Base-by-base conservation (phyloP, 257 asterid genomes). In the Ilex aquifolium region DNA sequence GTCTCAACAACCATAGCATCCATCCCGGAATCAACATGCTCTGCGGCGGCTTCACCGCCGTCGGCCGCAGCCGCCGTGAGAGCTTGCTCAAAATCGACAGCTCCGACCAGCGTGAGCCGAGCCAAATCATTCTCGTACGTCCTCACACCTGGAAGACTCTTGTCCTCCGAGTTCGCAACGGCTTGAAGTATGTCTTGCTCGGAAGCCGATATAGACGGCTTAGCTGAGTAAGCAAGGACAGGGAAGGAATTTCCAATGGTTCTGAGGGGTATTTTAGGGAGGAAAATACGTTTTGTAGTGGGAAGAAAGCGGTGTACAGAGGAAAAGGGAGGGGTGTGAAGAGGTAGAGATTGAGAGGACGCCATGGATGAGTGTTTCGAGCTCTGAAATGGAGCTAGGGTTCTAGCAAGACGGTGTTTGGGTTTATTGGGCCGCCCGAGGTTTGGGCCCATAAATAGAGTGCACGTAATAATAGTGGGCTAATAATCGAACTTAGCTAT, bases 61-160 rank as follows among this genome's bases (percentile, higher is more conserved):
- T 86, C 96, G 3, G 93, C 98, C 1, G 95, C 95, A 4, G 96
- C 98, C 60, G 98, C 98, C 4, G 92, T 82, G 44, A 91, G 74
- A 15, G 98, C 96, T 68, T 88, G 98, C 72, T 82, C 80, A 65
- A 74, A 80, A 44, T 83, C 91, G 50, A 85, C 98, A 55, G 89
- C 76, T 31, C 96, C 98, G 16, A 85, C 81, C 17, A 88, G 75
- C 17, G 88, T 84, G 6, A 91, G 79, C 60, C 96, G 84, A 31
- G 89, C 82, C 63, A 82, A 68, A 67, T 86, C 86, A 66, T 85
- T 87, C 72, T 91, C 98, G 63, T 78, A 91, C 3, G 92, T 80
- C 77, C 98, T 77, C 59, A 88, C 87, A 5, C 75, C 84, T 0
- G 95, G 92, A 3, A 80, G 78, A 10, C 61, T 12, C 32, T 68